Evolutionary conservation across 495 filamentous ascomycete species (phyloP).

Genomic region (Aspergillus egyptiacus): DNA sequence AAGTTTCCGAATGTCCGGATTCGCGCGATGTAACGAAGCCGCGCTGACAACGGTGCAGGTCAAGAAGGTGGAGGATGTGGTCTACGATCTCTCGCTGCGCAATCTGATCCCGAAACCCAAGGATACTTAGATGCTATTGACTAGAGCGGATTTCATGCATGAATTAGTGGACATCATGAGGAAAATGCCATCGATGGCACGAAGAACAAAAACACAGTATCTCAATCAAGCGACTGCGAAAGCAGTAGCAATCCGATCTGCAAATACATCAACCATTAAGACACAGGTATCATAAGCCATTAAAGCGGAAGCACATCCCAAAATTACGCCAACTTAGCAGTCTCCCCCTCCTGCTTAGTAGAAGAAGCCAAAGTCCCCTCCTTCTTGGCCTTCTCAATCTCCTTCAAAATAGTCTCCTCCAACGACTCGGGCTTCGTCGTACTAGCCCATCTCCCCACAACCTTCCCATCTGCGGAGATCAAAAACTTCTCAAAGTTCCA

Average conservation of each 20-base stretch:
- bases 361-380: conserved; percentile 26
- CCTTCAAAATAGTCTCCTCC: conserved; percentile 66
- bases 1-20: conserved; percentile 19
- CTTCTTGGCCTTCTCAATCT: conserved; percentile 52
- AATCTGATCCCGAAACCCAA: conserved; percentile 61
- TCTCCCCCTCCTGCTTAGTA: conserved; percentile 2
- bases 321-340: conserved; percentile 16
- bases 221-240: not conserved
- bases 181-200: not conserved
- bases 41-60: conserved; percentile 38
- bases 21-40: not conserved
- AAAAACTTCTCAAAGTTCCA: conserved; percentile 99
- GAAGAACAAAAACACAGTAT: not conserved
- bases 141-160: too few species aligned
- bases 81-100: conserved; percentile 86
- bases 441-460: conserved; percentile 76
- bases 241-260: not conserved
- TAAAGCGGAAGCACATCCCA: conserved; percentile 2
- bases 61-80: conserved; percentile 97
- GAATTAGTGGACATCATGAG: not conserved
- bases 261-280: not conserved
- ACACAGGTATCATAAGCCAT: conserved; percentile 4
- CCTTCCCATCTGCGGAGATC: conserved; percentile 76
- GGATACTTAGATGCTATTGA: conserved; percentile 7
- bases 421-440: conserved; percentile 78